Evolutionary conservation across 148 eudicot genomes (phyloP), one percentile per base, ranked within the genome.

Genomic region (Rhododendron molle): DNA sequence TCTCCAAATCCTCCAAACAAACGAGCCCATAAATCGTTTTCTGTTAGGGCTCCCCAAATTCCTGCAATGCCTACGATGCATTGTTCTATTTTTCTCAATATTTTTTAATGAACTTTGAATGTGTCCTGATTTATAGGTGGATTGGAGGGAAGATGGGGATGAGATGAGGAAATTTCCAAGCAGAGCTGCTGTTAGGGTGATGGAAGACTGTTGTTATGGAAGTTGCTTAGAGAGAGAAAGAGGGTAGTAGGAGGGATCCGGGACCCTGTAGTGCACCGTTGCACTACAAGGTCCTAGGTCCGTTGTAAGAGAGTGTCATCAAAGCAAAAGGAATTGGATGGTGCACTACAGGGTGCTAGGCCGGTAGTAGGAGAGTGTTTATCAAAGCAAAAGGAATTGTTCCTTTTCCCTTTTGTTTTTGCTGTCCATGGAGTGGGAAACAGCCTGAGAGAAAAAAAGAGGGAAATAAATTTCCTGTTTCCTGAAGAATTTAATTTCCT

Each of bases 81-180:
- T n/a, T 2, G 71, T 65, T 65, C 32, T 9, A 10, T 67, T 26
- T 67, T 3, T 26, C 5, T 10, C 73, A 11, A 67, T 67, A 9
- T 67, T 11, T 40, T 10, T 14, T 32, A 30, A 71, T 32, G 7
- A 71, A 71, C 13, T 18, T 73, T 2, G 2, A 36, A 34, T 15
- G n/a, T 18, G 16, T 73, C 47, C 11, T 36, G 77, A 15, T 50
- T 32, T 73, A 62, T 85, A 88, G 91, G 83, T 88, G 91, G 90
- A 71, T 84, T 81, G 87, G 83, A 78, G 87, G 72, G 50, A 88
- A 86, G 85, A 62, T 86, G 91, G 88, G 86, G 83, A 58, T 84
- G 86, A 87, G 84, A 52, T 71, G 84, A 73, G 14, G 44, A 3
- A 8, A 30, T 47, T 30, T 23, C 38, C 52, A 47, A 3, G n/a